Conservation (phyloP, 192 early-diverging fungal genomes). For the Hyaloraphidium curvatum region DNA sequence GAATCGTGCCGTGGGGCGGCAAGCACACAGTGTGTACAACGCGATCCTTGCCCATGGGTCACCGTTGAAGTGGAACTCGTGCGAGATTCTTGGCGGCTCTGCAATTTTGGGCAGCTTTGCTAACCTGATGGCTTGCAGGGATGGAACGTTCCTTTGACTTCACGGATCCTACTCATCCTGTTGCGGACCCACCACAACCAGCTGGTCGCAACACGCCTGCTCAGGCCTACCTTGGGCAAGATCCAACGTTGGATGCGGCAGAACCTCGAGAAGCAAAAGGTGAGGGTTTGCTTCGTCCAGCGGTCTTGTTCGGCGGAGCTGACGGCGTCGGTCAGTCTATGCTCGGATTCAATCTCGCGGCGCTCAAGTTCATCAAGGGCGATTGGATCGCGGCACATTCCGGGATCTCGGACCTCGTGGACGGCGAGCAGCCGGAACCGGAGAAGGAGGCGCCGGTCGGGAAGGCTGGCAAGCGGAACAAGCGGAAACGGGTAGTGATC, state of each 20-base stretch:
- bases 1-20: not conserved
- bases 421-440: not conserved
- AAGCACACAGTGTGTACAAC: not conserved
- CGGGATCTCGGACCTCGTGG: not conserved
- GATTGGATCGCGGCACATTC: slow-evolving; percentile 45
- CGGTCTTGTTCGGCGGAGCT: too few relatives aligned
- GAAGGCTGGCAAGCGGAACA: not conserved
- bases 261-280: slow-evolving; percentile 48
- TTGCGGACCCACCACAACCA: slow-evolving; percentile 78
- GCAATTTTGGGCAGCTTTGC: not conserved
- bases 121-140: slow-evolving; percentile 15
- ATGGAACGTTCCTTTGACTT: slow-evolving; percentile 57
- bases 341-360: slow-evolving; percentile 80
- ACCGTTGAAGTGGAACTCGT: slow-evolving; percentile 5
- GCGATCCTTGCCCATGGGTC: not conserved
- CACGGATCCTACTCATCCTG: slow-evolving; percentile 68
- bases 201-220: slow-evolving; percentile 57
- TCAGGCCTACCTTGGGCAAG: slow-evolving; percentile 52
- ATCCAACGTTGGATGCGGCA: slow-evolving; percentile 44
- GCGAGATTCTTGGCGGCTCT: not conserved
- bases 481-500: not conserved
- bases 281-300: too few relatives aligned
- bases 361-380: slow-evolving; percentile 47
- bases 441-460: not conserved
- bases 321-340: slow-evolving; percentile 16